phyloP scores from a whole-genome alignment of 148 eudicot species.

The Pharnaceum exiguum region DNA sequence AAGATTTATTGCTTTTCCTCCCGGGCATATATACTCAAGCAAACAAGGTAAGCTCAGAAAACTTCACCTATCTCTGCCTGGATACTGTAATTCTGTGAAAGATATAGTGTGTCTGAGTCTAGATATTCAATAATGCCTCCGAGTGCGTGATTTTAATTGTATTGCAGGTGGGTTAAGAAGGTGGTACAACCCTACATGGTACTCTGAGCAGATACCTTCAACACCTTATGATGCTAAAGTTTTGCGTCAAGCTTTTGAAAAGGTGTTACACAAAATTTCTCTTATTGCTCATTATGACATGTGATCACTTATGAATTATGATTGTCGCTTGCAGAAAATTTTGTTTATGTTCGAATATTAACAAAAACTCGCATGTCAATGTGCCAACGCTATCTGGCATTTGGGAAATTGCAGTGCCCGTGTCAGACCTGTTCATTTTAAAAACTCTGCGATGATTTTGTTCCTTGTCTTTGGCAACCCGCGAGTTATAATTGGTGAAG shows the following conservation, averaged over 20 bases:
- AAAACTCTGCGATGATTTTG: not conserved
- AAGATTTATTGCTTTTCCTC: constrained; percentile 72
- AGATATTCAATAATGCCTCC: not conserved
- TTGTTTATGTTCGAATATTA: not conserved
- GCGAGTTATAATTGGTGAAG: not conserved
- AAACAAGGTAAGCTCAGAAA: constrained; percentile 53
- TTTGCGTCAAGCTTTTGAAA: constrained; percentile 80
- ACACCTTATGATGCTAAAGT: constrained; percentile 64
- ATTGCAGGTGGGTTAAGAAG: constrained; percentile 66
- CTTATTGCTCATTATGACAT: not conserved
- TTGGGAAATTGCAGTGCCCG: not conserved
- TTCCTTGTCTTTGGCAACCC: not conserved
- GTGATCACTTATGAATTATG: not conserved
- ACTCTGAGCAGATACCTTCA: constrained; percentile 55
- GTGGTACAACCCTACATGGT: constrained; percentile 95
- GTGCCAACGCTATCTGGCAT: not conserved
- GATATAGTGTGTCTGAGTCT: not conserved
- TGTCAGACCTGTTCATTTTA: not conserved
- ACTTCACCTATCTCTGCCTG: not conserved
- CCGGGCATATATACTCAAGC: constrained; percentile 87
- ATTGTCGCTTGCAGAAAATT: not conserved
- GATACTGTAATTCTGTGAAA: not conserved
- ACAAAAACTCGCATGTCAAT: not conserved
- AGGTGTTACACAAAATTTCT: constrained; percentile 30
- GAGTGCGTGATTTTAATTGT: not conserved